Evolutionary conservation across 2,329 filamentous ascomycete genomes (phyloP).

Genomic region (Phaeosphaeriaceae sp.): DNA sequence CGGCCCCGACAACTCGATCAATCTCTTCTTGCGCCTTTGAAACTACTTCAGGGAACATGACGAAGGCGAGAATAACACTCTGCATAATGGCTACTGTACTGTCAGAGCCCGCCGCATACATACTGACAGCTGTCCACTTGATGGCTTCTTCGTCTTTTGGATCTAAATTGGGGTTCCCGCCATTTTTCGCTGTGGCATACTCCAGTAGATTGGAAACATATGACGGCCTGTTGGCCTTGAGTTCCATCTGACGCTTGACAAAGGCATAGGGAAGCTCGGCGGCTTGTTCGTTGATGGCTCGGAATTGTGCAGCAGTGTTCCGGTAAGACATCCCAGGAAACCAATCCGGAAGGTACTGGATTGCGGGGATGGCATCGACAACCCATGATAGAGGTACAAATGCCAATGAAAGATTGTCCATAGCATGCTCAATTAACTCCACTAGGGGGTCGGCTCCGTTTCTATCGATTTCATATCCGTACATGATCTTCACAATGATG

Average conservation of each 20-base stretch:
- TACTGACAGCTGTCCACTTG: slow-evolving; percentile 52
- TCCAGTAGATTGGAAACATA: slow-evolving; percentile 52
- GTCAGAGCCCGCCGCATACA: slow-evolving; percentile 55
- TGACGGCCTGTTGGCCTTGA: slow-evolving; percentile 40
- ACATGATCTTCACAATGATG: slow-evolving; percentile 36
- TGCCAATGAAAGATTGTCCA: slow-evolving; percentile 51
- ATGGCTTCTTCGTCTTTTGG: slow-evolving; percentile 55
- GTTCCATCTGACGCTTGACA: slow-evolving; percentile 50
- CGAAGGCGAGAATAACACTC: slow-evolving; percentile 60
- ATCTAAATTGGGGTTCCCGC: slow-evolving; percentile 33
- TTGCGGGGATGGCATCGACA: slow-evolving; percentile 55
- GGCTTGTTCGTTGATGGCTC: slow-evolving; percentile 33
- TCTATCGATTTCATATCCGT: slow-evolving; percentile 55
- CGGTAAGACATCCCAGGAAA: slow-evolving; percentile 56
- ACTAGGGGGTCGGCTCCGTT: slow-evolving; percentile 53
- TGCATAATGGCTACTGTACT: slow-evolving; percentile 52
- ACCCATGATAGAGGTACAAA: slow-evolving; percentile 52
- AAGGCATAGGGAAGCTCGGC: slow-evolving; percentile 53
- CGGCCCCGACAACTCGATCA: slow-evolving; percentile 56
- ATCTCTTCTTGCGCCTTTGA: slow-evolving; percentile 56
- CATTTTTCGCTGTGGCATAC: too few relatives aligned
- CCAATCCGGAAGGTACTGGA: slow-evolving; percentile 53
- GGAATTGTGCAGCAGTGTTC: slow-evolving; percentile 47
- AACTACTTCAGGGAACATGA: slow-evolving; percentile 56
- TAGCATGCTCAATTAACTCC: slow-evolving; percentile 48